A percentile compares a stretch with the other conserved stretches of the same genome.
These are phyloP conservation scores for Anisodus acutangulus DNA, from an alignment of 257 asterid genomes.

Conservation along the genomic window DNA sequence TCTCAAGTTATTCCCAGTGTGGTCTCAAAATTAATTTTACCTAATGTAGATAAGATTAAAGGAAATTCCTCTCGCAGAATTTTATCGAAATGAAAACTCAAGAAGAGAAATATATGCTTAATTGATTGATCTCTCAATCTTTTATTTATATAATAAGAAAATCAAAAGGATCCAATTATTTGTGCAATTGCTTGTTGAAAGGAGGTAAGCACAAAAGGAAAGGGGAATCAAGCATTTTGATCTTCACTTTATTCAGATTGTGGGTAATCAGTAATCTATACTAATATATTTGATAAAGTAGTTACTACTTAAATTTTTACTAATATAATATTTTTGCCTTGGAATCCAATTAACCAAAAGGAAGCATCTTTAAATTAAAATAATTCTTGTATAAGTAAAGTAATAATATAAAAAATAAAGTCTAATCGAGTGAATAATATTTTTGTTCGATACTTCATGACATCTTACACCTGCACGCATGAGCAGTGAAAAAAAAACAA, in stretches of 20 bases:
- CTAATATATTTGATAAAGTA: slow-evolving; percentile 36
- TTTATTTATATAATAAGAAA: not conserved
- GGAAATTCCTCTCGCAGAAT: not conserved
- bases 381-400: slow-evolving; percentile 24
- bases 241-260: slow-evolving; percentile 37
- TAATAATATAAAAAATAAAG: not conserved
- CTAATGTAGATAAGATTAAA: not conserved
- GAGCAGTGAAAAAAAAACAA: not conserved
- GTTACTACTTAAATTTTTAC: not conserved
- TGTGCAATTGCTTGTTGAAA: slow-evolving; percentile 29
- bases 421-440: not conserved
- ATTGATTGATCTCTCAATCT: not conserved
- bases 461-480: slow-evolving; percentile 4
- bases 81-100: slow-evolving; percentile 24
- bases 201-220: slow-evolving; percentile 35
- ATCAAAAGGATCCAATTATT: slow-evolving; percentile 28
- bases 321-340: slow-evolving; percentile 31
- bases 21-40: not conserved
- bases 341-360: slow-evolving; percentile 47
- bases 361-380: slow-evolving; percentile 27
- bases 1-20: not conserved
- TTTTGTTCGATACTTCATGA: not conserved
- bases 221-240: slow-evolving; percentile 48
- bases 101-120: not conserved
- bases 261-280: slow-evolving; percentile 19